Conservation (phyloP, 176 grass and related monocot species). For the Triticum dicoccoides region DNA sequence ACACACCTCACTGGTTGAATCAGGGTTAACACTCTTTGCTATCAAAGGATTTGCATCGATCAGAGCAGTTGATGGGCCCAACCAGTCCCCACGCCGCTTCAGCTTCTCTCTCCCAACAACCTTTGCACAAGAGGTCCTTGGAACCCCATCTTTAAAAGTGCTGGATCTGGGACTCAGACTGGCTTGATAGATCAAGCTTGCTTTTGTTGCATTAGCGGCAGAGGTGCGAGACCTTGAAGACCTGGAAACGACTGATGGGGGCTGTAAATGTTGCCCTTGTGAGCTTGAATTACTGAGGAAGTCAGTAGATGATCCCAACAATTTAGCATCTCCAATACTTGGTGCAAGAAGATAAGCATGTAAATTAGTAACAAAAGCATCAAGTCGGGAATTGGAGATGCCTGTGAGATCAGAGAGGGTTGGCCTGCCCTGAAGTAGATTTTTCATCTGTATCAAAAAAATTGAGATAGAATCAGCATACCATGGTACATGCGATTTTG, state of each 20-base stretch:
- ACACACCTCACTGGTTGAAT: not conserved
- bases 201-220: slow-evolving; percentile 34
- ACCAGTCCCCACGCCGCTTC: slow-evolving; percentile 38
- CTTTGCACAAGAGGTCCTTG: slow-evolving; percentile 43
- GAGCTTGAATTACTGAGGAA: slow-evolving; percentile 18
- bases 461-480: not conserved
- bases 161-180: slow-evolving; percentile 70
- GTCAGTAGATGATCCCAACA: slow-evolving; percentile 29
- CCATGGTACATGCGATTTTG: not conserved
- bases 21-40: not conserved
- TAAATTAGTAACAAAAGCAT: slow-evolving; percentile 73
- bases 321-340: slow-evolving; percentile 60
- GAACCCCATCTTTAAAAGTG: slow-evolving; percentile 76
- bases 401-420: slow-evolving; percentile 77
- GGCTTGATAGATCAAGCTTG: slow-evolving; percentile 42
- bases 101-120: slow-evolving; percentile 56
- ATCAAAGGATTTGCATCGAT: slow-evolving; percentile 23
- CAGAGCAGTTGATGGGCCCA: slow-evolving; percentile 13
- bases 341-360: slow-evolving; percentile 71
- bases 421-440: slow-evolving; percentile 64
- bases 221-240: slow-evolving; percentile 35
- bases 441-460: slow-evolving; percentile 72
- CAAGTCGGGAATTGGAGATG: slow-evolving; percentile 73
- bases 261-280: slow-evolving; percentile 40
- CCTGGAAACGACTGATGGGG: slow-evolving; percentile 37